A percentile compares a stretch with the other conserved stretches of the same genome.
Conservation (phyloP, 371 early-diverging fungal species). For the Lichtheimia ramosa region DNA sequence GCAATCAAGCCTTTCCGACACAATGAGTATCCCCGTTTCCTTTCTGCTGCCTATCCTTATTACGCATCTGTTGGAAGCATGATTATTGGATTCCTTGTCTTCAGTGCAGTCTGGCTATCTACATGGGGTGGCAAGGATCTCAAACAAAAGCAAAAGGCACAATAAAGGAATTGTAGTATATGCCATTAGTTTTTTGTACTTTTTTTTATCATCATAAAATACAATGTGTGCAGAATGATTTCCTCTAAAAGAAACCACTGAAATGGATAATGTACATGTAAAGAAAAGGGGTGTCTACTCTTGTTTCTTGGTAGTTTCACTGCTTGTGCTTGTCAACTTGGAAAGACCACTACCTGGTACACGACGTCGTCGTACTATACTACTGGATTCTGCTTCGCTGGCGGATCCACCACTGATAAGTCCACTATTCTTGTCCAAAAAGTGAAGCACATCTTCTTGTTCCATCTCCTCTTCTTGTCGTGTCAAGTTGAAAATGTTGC, state of each 20-base stretch:
- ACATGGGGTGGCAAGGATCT: constrained; percentile 36
- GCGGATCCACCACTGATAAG: constrained; percentile 18
- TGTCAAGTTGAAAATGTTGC: constrained; percentile 61
- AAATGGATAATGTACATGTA: too few relatives aligned
- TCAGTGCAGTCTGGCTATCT: constrained; percentile 79
- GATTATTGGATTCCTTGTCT: constrained; percentile 82
- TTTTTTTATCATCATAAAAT: too few relatives aligned
- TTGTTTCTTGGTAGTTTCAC: too few relatives aligned
- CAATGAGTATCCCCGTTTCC: constrained; percentile 93
- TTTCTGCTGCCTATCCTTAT: constrained; percentile 91
- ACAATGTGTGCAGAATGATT: too few relatives aligned
- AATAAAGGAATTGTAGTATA: constrained; percentile 6
- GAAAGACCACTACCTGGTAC: background rate
- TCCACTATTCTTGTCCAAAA: constrained; percentile 44
- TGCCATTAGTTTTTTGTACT: too few relatives aligned
- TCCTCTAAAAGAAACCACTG: too few relatives aligned
- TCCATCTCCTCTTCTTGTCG: constrained; percentile 43
- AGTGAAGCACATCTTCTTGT: constrained; percentile 49
- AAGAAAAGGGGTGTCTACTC: too few relatives aligned
- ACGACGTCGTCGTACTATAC: background rate
- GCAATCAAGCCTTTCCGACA: constrained; percentile 90
- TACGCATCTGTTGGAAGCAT: constrained; percentile 85
- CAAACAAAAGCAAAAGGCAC: constrained; percentile 14
- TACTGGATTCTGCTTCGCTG: constrained; percentile 22
- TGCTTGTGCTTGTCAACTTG: too few relatives aligned